phyloP scores from a whole-genome alignment of 768 basidiomycete species.

The Mycena polygramma region DNA sequence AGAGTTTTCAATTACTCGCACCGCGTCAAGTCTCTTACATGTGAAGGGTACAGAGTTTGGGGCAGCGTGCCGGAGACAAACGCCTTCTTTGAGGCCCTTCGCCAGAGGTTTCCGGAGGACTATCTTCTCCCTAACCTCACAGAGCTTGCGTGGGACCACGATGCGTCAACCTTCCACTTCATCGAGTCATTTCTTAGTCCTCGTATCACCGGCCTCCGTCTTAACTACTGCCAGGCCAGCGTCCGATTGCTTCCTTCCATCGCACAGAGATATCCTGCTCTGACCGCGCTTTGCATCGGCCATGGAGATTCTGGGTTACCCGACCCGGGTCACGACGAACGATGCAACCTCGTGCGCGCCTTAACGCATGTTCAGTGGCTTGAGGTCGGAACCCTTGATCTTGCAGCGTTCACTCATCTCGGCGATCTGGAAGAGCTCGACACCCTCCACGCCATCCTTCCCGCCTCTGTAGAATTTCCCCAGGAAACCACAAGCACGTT shows the following conservation, averaged over 20 bases:
- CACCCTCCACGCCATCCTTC: not conserved
- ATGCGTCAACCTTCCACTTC: not conserved
- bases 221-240: not conserved
- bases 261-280: not conserved
- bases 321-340: not conserved
- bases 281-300: not conserved
- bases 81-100: not conserved
- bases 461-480: not conserved
- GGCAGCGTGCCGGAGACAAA: not conserved
- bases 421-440: not conserved
- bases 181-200: not conserved
- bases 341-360: not conserved
- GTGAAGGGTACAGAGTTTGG: not conserved
- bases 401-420: not conserved
- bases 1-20: not conserved
- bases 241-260: not conserved
- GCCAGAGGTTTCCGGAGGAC: not conserved
- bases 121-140: not conserved
- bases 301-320: not conserved
- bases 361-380: not conserved
- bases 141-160: not conserved
- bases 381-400: not conserved
- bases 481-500: not conserved
- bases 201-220: not conserved
- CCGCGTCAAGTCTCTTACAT: not conserved